These are phyloP conservation scores for Rhamnella rubrinervis DNA, from an alignment of 331 rosid genomes.

Conservation along the genomic window DNA sequence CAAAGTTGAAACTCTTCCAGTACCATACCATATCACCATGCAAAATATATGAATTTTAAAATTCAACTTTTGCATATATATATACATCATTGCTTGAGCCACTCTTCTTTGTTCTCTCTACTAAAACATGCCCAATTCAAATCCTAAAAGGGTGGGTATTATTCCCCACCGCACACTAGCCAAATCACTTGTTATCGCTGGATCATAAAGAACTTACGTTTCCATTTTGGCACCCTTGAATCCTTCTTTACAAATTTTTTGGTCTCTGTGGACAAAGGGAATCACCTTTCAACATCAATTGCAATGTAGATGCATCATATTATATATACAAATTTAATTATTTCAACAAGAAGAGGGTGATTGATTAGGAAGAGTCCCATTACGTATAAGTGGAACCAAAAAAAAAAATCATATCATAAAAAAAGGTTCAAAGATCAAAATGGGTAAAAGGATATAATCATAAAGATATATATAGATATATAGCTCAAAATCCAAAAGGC, in stretches of 20 bases:
- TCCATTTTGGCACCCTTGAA: too few species aligned
- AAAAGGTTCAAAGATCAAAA: neutral
- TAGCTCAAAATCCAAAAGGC: neutral
- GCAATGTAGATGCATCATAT: neutral
- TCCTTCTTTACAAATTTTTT: neutral
- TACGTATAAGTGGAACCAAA: conserved; percentile 1
- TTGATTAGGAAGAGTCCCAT: neutral
- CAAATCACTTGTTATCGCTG: too few species aligned
- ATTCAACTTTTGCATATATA: neutral
- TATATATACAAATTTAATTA: neutral
- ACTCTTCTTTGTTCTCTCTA: too few species aligned
- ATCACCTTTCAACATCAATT: conserved; percentile 1
- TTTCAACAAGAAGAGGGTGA: conserved; percentile 5
- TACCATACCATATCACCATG: conserved; percentile 2
- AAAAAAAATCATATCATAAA: neutral
- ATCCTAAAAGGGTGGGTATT: too few species aligned
- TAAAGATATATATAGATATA: neutral
- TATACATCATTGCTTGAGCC: too few species aligned
- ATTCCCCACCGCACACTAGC: too few species aligned
- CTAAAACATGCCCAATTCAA: too few species aligned
- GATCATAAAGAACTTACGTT: too few species aligned
- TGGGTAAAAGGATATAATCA: neutral
- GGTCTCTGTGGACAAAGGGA: neutral
- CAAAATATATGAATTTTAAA: neutral
- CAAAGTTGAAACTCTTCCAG: neutral